Base-by-base conservation (phyloP, 2,329 filamentous ascomycete species). In the Apiospora saccharicola region DNA sequence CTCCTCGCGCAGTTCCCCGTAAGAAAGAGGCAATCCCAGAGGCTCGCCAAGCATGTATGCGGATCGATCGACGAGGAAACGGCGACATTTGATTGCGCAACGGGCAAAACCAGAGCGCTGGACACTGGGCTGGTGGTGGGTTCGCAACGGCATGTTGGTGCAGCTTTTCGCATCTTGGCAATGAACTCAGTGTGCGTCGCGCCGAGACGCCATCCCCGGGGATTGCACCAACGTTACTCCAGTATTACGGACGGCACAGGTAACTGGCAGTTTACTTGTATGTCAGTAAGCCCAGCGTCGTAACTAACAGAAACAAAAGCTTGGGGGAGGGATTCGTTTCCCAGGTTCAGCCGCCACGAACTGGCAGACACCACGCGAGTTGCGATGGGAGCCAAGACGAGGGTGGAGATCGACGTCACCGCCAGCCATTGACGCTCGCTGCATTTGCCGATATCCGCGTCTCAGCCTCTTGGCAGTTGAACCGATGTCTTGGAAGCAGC, bases 361-460 rank as follows among this genome's bases (percentile, higher is more conserved):
- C 7, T 46, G n/a, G 19, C 24, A n/a, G 4, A 30, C 41, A 68
- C 41, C 44, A 47, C n/a, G 41, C n/a, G 41, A 30, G 67, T 47
- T 34, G 22, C 24, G 67, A 68, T 68, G 67, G 10, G n/a, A 68
- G 67, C 67, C 67, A 68, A 68, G 67, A 47, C 12, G 67, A 26
- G n/a, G 67, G 67, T 68, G 67, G 67, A 34, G 67, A 26, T 46
- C 67, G 16, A 68, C 67, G 67, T 47, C 67, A 68, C 67, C 41
- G 67, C 44, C 19, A 30, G 44, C 67, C 67, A 47, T 47, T 68
- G 41, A 68, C 41, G 30, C 67, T 47, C 41, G n/a, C 13, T 34
- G 41, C 26, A 30, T 68, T 46, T 68, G 67, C 67, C 67, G 67
- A 14, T n/a, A 47, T 68, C 67, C 67, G 67, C n/a, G 8, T 68